Evolutionary conservation across 2,329 filamentous ascomycete genomes (phyloP), one percentile per base, ranked within the genome.

Genomic region (Fusarium goolgardi): DNA sequence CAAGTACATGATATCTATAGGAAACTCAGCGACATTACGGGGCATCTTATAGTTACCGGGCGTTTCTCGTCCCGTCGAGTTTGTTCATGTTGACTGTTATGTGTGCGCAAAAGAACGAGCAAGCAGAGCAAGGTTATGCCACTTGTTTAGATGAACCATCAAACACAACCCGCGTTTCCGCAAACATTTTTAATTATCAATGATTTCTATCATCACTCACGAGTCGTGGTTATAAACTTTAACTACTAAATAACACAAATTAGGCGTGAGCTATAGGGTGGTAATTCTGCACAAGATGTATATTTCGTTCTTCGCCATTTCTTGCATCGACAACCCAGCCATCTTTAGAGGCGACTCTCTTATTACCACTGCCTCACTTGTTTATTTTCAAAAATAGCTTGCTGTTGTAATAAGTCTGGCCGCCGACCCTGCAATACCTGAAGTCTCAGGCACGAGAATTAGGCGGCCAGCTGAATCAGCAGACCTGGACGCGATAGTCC

Each of bases 401-500:
- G 10, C 32, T 40, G 20, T 39, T 31, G 40, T 23, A 20, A 45
- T 21, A 23, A 18, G 34, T 16, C 16, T 18, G 34, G 32, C 20
- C 21, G 35, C 35, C 35, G 44, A 69, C 31, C 9, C 15, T 4
- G 34, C 37, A 41, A 58, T 25, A 65, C 56, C 65, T 66, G n/a
- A 55, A 25, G 16, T 32, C 23, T 63, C n/a, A 69, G 65, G 65
- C 65, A 40, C 9, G 10, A 47, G 21, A 25, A 34, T 47, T 13
- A 67, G 61, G 61, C 39, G 23, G 15, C 44, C 20, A 18, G 53
- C 63, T 59, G 50, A 67, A 49, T 67, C 58, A 63, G 49, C 58
- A 37, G 20, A 21, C 15, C 41, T 13, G 12, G 25, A 18, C 27
- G 43, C 15, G 15, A 18, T 2, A 6, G 7, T 35, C 59, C 43